Base-by-base conservation (phyloP, 1,284 basidiomycete genomes). In the Tetrapyrgos nigripes region DNA sequence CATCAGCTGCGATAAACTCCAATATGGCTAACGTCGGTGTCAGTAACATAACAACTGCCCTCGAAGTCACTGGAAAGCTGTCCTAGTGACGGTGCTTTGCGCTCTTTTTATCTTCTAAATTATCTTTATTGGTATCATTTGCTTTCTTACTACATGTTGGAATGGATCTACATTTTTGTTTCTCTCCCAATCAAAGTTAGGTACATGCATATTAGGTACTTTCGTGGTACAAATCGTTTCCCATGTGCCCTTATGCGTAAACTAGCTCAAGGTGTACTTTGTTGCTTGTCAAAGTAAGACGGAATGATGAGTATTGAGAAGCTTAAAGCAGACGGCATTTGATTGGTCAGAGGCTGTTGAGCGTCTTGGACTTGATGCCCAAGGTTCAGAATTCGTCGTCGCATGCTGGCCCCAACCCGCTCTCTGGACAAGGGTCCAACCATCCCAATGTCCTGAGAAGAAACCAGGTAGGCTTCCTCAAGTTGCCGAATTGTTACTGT, bases 391-490 rank as follows among this genome's bases (percentile, higher is more conserved):
- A 66, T 55, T 62, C 73, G 33, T 68, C 68, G 45, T 64, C 67
- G 52, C 17, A 65, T 71, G 14, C 50, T 46, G 44, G 17, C 50
- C 64, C 71, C 29, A 68, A 72, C 65, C 69, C 73, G 35, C 64
- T 74, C 33, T 59, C 71, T 43, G 60, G 59, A 59, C 67, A 64
- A 61, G 62, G 66, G 58, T 66, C 68, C 53, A n/a, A n/a, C n/a
- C 76, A 81, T 63, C 80, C 81, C 1, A 83, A 80, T 62, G 80
- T 84, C 23, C 72, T 87, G 52, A 87, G 85, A 68, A 75, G 85
- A 63, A 87, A 87, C 63, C 85, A 87, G 72, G 85, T 83, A 52
- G 44, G 71, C 51, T n/a, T 28, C 45, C 45, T 26, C 45, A 47
- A 13, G 45, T 27, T n/a, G 27, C 17, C 4, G 37, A 5, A 17